A percentile compares a stretch with the other conserved stretches of the same genome.
Evolutionary conservation across 2,329 filamentous ascomycete species (phyloP).

Genomic region (Rhinocladiella mackenziei): DNA sequence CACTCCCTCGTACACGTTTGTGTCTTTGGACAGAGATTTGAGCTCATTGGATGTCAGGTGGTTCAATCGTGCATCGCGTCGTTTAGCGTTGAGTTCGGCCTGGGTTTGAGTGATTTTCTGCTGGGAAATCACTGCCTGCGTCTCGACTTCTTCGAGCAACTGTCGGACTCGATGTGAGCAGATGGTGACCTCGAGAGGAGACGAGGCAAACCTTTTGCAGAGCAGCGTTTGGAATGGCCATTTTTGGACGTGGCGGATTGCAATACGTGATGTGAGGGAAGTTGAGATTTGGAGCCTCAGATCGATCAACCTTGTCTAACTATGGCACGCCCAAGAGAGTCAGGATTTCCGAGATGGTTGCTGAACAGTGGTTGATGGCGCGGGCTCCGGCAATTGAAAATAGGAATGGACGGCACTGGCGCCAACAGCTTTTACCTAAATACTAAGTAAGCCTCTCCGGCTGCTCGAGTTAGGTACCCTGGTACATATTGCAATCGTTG

Average conservation of each 20-base stretch:
- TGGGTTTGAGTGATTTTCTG: conserved; percentile 87
- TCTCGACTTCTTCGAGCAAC: conserved; percentile 91
- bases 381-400: too few species aligned
- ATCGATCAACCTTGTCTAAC: neutral
- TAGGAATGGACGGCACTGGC: too few species aligned
- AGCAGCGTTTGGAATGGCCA: conserved; percentile 93
- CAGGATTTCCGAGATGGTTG: too few species aligned
- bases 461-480: too few species aligned
- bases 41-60: conserved; percentile 84
- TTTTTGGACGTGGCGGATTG: conserved; percentile 40
- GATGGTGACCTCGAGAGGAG: neutral
- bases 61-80: conserved; percentile 81
- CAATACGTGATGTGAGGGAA: too few species aligned
- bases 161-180: conserved; percentile 43
- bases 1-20: conserved; percentile 86
- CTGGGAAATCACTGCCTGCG: conserved; percentile 79
- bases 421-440: too few species aligned
- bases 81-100: conserved; percentile 77
- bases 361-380: too few species aligned
- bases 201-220: conserved; percentile 71
- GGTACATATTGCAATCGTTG: too few species aligned
- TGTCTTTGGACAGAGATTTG: conserved; percentile 67
- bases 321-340: too few species aligned
- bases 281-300: neutral
- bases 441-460: too few species aligned